A percentile compares a stretch with the other conserved stretches of the same genome.
phyloP scores from a whole-genome alignment of 2,329 filamentous ascomycete genomes.

The Cercospora sp. region DNA sequence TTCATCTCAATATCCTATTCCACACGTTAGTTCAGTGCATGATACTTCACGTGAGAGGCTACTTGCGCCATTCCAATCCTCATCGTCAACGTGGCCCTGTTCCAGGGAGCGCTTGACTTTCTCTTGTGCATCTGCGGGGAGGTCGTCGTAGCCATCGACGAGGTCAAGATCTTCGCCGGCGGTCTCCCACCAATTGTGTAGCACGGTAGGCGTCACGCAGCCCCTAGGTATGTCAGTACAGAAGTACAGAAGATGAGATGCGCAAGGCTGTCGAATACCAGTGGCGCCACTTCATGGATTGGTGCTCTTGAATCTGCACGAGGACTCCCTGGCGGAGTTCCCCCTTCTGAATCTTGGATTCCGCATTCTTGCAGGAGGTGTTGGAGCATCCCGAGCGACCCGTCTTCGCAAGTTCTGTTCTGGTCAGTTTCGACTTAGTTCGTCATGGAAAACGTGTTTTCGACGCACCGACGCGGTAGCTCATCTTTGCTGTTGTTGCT shows the following conservation, averaged over 20 bases:
- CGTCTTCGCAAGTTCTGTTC: conserved; percentile 67
- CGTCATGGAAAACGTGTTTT: background rate
- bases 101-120: conserved; percentile 72
- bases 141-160: conserved; percentile 79
- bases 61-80: conserved; percentile 86
- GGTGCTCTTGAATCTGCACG: conserved; percentile 62
- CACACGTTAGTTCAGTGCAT: conserved; percentile 19
- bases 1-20: conserved; percentile 73
- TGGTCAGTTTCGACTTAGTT: background rate
- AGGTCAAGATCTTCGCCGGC: conserved; percentile 62
- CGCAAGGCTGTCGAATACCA: conserved; percentile 60
- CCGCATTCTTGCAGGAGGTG: conserved; percentile 68
- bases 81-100: conserved; percentile 77
- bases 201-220: conserved; percentile 75
- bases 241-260: background rate
- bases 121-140: conserved; percentile 65
- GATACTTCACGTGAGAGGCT: background rate
- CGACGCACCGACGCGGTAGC: conserved; percentile 13
- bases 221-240: conserved; percentile 60
- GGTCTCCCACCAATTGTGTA: conserved; percentile 64
- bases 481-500: conserved; percentile 8
- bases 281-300: conserved; percentile 76
- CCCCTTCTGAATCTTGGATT: conserved; percentile 73
- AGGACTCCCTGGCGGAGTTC: conserved; percentile 75
- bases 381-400: conserved; percentile 74